These are phyloP conservation scores for Claviceps arundinis DNA, from an alignment of 2,329 filamentous ascomycete genomes.

Conservation along the genomic window DNA sequence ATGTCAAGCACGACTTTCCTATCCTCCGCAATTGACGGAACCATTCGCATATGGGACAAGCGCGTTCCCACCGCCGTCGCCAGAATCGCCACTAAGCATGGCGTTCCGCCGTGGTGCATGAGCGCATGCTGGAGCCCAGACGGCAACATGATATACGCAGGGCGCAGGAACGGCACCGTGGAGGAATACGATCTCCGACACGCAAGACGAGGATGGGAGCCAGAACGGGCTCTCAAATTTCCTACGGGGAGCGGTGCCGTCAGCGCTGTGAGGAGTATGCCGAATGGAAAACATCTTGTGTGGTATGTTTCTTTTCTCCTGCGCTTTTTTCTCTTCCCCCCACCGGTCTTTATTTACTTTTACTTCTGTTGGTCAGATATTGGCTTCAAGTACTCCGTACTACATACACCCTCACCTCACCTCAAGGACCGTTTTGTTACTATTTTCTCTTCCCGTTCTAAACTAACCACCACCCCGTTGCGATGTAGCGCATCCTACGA, in stretches of 20 bases:
- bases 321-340: neutral
- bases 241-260: constrained; percentile 82
- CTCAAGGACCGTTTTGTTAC: no score
- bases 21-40: constrained; percentile 76
- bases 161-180: constrained; percentile 79
- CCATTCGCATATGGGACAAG: constrained; percentile 84
- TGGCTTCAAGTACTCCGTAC: no score
- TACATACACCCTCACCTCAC: no score
- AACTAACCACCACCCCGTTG: neutral
- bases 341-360: no score
- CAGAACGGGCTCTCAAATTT: constrained; percentile 72
- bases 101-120: constrained; percentile 93
- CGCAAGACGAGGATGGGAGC: constrained; percentile 49
- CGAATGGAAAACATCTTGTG: constrained; percentile 80
- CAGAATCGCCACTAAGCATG: constrained; percentile 57
- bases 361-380: no score
- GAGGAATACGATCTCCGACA: constrained; percentile 89
- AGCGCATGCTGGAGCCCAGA: constrained; percentile 92
- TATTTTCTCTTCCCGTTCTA: no score
- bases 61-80: constrained; percentile 66
- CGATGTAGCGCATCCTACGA: constrained; percentile 67
- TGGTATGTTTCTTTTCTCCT: constrained; percentile 32
- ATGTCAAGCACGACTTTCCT: constrained; percentile 72
- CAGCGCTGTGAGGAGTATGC: constrained; percentile 79
- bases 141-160: constrained; percentile 89